Evolutionary conservation across 768 basidiomycete genomes (phyloP).

Genomic region (Boletales sp.): DNA sequence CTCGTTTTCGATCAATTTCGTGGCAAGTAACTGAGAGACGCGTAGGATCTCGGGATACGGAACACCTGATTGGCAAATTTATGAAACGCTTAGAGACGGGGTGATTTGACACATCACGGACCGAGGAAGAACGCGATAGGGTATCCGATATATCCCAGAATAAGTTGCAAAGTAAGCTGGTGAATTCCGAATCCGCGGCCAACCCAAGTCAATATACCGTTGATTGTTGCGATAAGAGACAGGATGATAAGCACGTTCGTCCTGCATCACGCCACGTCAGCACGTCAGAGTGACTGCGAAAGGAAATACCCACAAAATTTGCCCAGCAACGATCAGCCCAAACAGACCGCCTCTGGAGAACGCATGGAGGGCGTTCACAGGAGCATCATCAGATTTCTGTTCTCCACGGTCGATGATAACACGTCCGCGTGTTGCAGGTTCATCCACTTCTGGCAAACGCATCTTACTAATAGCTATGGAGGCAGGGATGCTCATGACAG

Average conservation of each 20-base stretch:
- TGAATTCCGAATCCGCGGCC: conserved; percentile 83
- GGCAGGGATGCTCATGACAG: conserved; percentile 94
- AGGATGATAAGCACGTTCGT: conserved; percentile 85
- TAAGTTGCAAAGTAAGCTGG: conserved; percentile 76
- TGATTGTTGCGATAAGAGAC: conserved; percentile 75
- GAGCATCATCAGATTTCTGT: conserved; percentile 44
- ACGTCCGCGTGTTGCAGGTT: conserved; percentile 80
- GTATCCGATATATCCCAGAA: conserved; percentile 86
- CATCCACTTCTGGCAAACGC: conserved; percentile 79
- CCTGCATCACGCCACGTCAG: conserved; percentile 33
- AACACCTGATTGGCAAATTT: conserved; percentile 43
- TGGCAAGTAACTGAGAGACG: conserved; percentile 78
- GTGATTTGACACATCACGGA: conserved; percentile 6
- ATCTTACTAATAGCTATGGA: conserved; percentile 91
- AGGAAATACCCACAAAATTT: conserved; percentile 61
- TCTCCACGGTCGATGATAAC: conserved; percentile 81
- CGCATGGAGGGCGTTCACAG: conserved; percentile 83
- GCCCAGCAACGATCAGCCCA: conserved; percentile 82
- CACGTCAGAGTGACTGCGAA: background rate
- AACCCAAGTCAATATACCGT: conserved; percentile 86
- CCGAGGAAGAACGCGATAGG: conserved; percentile 78
- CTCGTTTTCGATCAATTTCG: conserved; percentile 86
- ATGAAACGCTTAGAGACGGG: background rate
- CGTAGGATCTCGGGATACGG: conserved; percentile 77
- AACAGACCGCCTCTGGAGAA: conserved; percentile 84